phyloP scores from a whole-genome alignment of 768 basidiomycete species.

The Russula griseocarnosa region DNA sequence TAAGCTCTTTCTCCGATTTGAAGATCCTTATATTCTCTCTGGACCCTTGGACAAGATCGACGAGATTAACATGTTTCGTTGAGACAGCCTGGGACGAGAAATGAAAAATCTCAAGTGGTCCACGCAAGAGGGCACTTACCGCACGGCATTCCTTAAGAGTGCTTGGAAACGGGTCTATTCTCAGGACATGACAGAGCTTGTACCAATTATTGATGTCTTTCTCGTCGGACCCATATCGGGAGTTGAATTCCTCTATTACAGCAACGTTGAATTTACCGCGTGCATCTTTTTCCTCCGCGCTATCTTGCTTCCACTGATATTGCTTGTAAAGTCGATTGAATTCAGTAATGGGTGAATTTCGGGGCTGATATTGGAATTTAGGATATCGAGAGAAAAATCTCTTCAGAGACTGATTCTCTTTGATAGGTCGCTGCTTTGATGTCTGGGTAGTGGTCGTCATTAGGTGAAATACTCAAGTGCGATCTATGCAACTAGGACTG shows the following conservation, averaged over 20 bases:
- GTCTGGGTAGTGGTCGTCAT: too few species aligned
- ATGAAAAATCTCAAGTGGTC: background rate
- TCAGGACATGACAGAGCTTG: slow-evolving; percentile 25
- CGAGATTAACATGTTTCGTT: slow-evolving; percentile 33
- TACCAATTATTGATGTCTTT: slow-evolving; percentile 26
- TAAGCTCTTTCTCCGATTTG: slow-evolving; percentile 28
- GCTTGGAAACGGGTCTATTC: slow-evolving; percentile 24
- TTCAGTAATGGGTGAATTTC: slow-evolving; percentile 11
- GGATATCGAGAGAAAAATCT: slow-evolving; percentile 27
- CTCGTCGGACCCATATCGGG: slow-evolving; percentile 27
- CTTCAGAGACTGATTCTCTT: slow-evolving; percentile 8
- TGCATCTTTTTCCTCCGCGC: background rate
- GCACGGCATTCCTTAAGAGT: slow-evolving; percentile 4
- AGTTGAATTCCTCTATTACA: slow-evolving; percentile 26
- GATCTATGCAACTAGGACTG: too few species aligned
- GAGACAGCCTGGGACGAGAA: background rate
- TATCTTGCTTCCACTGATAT: background rate
- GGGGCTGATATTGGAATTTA: slow-evolving; percentile 19
- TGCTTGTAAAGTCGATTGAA: slow-evolving; percentile 21
- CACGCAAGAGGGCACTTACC: background rate
- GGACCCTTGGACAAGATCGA: slow-evolving; percentile 33
- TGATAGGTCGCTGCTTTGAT: background rate
- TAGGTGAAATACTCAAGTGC: too few species aligned
- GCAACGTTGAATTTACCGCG: slow-evolving; percentile 7
- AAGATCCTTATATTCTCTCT: slow-evolving; percentile 30